Percentiles rank a stretch among this genome's conserved stretches.
phyloP scores from a whole-genome alignment of 495 filamentous ascomycete genomes.

The Aspergillus steynii region DNA sequence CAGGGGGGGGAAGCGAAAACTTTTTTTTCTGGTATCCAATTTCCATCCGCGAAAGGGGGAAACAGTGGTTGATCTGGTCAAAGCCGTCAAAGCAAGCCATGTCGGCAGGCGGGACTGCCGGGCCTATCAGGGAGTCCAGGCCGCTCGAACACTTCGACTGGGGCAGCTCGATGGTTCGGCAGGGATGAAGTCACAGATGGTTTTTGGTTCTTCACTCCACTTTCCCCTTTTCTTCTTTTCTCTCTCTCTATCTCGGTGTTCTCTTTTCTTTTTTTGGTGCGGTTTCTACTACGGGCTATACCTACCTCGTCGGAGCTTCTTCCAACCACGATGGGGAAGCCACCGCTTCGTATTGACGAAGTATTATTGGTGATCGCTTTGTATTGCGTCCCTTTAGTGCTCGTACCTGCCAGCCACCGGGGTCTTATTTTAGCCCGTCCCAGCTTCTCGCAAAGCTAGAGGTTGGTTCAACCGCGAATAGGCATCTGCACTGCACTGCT shows the following conservation, averaged over 20 bases:
- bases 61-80: background rate
- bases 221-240: background rate
- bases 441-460: background rate
- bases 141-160: too few relatives aligned
- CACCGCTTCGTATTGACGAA: background rate
- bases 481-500: too few relatives aligned
- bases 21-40: background rate
- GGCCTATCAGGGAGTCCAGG: too few relatives aligned
- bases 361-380: too few relatives aligned
- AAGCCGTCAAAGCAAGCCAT: background rate
- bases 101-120: background rate
- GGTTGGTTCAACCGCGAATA: too few relatives aligned
- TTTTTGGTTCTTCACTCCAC: background rate
- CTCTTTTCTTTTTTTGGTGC: background rate
- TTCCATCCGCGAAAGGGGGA: conserved; percentile 1
- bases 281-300: background rate
- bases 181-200: conserved; percentile 2
- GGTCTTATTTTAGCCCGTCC: background rate
- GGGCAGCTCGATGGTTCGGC: background rate
- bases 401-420: too few relatives aligned
- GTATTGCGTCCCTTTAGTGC: too few relatives aligned
- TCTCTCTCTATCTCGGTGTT: background rate
- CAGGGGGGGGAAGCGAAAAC: conserved; percentile 8
- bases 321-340: background rate
- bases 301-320: background rate